phyloP scores from a whole-genome alignment of 208 protist species.

The Naegleria fowleri region DNA sequence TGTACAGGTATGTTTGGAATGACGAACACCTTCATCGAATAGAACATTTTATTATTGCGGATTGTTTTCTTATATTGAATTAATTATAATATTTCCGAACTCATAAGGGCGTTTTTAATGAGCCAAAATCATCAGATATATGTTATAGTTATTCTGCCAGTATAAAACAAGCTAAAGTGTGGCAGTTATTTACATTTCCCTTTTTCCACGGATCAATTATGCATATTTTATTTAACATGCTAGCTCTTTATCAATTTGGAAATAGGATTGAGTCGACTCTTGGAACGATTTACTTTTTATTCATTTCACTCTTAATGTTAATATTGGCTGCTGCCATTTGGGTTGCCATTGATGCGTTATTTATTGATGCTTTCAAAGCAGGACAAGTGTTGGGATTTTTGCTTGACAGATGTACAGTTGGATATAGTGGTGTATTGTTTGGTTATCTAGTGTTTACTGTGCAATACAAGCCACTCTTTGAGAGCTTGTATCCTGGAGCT shows the following conservation, averaged over 20 bases:
- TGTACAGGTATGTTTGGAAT: not conserved
- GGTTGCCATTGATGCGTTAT: not conserved
- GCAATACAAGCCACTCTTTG: not conserved
- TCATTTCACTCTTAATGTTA: not conserved
- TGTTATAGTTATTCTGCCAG: not conserved
- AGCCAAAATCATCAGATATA: not conserved
- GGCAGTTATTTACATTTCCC: not conserved
- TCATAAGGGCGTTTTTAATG: not conserved
- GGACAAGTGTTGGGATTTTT: not conserved
- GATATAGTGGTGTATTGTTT: conserved; percentile 22
- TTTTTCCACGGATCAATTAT: not conserved
- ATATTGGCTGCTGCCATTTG: not conserved
- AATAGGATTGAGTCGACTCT: not conserved
- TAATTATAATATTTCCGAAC: too few relatives aligned
- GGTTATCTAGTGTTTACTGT: not conserved
- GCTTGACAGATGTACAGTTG: not conserved
- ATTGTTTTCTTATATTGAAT: too few relatives aligned
- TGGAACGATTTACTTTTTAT: not conserved
- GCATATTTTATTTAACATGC: not conserved
- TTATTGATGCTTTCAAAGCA: not conserved
- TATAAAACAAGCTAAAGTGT: not conserved
- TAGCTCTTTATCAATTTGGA: not conserved
- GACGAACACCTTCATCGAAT: too few relatives aligned
- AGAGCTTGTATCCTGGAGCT: not conserved
- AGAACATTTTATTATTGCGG: too few relatives aligned